These are phyloP conservation scores for Athelia sp. DNA, from an alignment of 1,284 basidiomycete genomes.

Conservation along the genomic window DNA sequence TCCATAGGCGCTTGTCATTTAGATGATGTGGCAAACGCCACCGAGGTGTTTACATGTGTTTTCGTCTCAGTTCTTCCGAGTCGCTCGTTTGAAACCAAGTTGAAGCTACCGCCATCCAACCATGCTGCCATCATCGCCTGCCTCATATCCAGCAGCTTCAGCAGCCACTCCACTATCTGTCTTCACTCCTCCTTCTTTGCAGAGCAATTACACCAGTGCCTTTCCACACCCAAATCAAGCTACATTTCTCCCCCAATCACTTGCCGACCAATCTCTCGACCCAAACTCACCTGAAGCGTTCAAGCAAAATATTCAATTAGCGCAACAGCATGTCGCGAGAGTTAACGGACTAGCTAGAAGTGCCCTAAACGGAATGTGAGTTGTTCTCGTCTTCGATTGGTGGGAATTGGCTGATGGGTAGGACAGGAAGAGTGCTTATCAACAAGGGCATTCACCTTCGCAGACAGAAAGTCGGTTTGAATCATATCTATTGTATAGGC, in stretches of 20 bases:
- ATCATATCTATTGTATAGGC: not conserved
- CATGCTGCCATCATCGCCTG: too few relatives aligned
- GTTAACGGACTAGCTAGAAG: slow-evolving; percentile 33
- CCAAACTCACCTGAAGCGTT: slow-evolving; percentile 41
- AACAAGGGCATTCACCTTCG: slow-evolving; percentile 28
- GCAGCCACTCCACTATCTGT: too few relatives aligned
- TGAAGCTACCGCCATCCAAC: too few relatives aligned
- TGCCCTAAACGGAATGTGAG: slow-evolving; percentile 37
- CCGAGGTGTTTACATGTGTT: too few relatives aligned
- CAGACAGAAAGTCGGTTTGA: slow-evolving; percentile 35
- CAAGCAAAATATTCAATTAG: slow-evolving; percentile 38
- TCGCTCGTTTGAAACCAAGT: too few relatives aligned
- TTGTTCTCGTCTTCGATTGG: slow-evolving; percentile 2
- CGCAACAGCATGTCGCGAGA: slow-evolving; percentile 30
- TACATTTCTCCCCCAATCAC: not conserved
- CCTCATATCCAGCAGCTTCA: too few relatives aligned
- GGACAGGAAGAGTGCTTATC: slow-evolving; percentile 40
- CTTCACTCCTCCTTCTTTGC: not conserved
- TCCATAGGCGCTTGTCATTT: too few relatives aligned
- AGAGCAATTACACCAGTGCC: not conserved
- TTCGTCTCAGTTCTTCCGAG: too few relatives aligned
- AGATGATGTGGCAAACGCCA: too few relatives aligned
- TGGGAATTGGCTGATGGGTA: not conserved
- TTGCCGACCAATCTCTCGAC: slow-evolving; percentile 17
- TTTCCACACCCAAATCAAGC: slow-evolving; percentile 1